Percentiles rank a stretch among this genome's conserved stretches.
Evolutionary conservation across 768 basidiomycete genomes (phyloP).

Genomic region (Phylloporus rhodoxanthus): DNA sequence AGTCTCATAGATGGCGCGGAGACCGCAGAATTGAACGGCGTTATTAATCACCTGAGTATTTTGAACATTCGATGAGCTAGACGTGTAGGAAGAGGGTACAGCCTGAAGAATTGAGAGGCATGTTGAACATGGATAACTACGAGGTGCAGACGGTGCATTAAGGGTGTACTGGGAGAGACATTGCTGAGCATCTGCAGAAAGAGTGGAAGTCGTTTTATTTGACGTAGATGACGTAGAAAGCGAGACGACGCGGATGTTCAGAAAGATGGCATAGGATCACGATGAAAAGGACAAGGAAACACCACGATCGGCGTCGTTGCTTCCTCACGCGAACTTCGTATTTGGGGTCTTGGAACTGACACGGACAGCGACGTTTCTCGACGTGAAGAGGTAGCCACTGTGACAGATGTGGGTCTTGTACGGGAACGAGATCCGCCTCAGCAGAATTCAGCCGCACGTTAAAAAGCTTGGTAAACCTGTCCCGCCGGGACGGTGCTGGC

Average conservation of each 20-base stretch:
- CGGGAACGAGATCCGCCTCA: constrained; percentile 24
- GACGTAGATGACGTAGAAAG: constrained; percentile 9
- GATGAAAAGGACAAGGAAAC: constrained; percentile 31
- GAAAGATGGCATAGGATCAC: constrained; percentile 35
- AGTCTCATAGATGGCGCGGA: constrained; percentile 39
- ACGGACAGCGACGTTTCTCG: constrained; percentile 30
- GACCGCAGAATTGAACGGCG: constrained; percentile 44
- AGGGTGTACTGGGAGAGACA: constrained; percentile 43
- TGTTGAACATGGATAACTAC: constrained; percentile 41
- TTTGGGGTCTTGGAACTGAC: constrained; percentile 19
- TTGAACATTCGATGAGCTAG: constrained; percentile 28
- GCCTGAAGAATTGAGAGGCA: constrained; percentile 39
- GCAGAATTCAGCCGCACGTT: constrained; percentile 26
- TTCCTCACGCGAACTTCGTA: constrained; percentile 19
- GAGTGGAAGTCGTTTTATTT: constrained; percentile 23
- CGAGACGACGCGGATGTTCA: constrained; percentile 34
- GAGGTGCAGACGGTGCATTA: constrained; percentile 39
- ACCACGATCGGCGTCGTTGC: constrained; percentile 28
- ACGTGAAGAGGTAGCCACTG: constrained; percentile 39
- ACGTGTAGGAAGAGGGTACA: constrained; percentile 32
- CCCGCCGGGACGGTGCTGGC: constrained; percentile 20
- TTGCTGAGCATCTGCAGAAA: constrained; percentile 38
- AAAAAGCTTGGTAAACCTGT: constrained; percentile 33
- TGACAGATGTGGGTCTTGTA: constrained; percentile 17
- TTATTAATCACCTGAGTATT: constrained; percentile 30